Evolutionary conservation across 257 asterid genomes (phyloP).

Genomic region (Penstemon davidsonii): DNA sequence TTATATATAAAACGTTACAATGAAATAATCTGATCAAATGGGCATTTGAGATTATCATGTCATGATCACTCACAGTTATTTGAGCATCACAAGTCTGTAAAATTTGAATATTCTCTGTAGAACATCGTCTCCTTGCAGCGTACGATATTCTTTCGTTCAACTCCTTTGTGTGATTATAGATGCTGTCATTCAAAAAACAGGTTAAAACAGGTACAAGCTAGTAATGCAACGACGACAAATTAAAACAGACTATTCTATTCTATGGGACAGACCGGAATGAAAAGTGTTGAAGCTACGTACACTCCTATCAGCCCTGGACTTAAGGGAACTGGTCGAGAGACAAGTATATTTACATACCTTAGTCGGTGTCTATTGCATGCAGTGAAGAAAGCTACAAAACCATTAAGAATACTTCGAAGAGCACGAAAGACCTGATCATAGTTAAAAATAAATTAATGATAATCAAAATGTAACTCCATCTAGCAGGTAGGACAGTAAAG

Average conservation of each 20-base stretch:
- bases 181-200: slow-evolving; percentile 25
- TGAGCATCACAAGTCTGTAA: slow-evolving; percentile 14
- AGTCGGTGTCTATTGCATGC: slow-evolving; percentile 83
- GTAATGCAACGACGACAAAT: too few species aligned
- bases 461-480: neutral
- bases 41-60: too few species aligned
- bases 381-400: slow-evolving; percentile 71
- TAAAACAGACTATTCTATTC: too few species aligned
- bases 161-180: slow-evolving; percentile 44
- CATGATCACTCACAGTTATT: slow-evolving; percentile 27
- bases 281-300: too few species aligned
- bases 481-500: slow-evolving; percentile 3
- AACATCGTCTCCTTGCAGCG: slow-evolving; percentile 24
- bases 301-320: too few species aligned
- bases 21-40: too few species aligned
- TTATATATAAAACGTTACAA: too few species aligned
- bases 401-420: slow-evolving; percentile 63
- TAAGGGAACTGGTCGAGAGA: too few species aligned
- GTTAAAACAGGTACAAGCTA: neutral
- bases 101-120: slow-evolving; percentile 6
- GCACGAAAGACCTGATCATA: slow-evolving; percentile 67
- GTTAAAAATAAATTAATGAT: slow-evolving; percentile 6
- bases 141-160: slow-evolving; percentile 31
- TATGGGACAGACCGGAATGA: too few species aligned
- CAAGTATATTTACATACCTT: slow-evolving; percentile 43